Evolutionary conservation across 257 asterid species (phyloP), one percentile per base, ranked within the genome.

Genomic region (Solanum gracilifrons): DNA sequence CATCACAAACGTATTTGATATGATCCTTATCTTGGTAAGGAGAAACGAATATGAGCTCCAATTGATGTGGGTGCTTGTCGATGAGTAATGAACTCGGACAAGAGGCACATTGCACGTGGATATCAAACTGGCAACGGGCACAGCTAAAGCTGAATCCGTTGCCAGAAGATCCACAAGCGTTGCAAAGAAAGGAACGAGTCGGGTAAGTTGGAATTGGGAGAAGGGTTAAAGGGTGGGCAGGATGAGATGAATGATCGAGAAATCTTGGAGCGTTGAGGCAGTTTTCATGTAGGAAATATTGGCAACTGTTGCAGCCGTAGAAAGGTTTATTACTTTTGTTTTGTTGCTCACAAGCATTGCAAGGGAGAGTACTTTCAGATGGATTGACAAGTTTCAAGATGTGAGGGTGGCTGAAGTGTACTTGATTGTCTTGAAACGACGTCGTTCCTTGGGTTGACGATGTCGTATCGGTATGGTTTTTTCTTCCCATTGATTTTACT

Each of bases 371-470:
- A 62, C 12, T 58, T 84, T 89, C 90, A 15, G 89, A 84, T 27
- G 89, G 41, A 43, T 86, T 84, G 1, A 90, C 85, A 1, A 85
- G 89, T 82, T 37, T 82, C 74, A 93, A 48, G 29, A 92, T 91
- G 72, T 93, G 93, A 64, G 93, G 92, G 15, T 93, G 96, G 90
- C 93, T 90, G 88, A 92, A 92, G 55, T 93, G 96, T 48, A 43
- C 10, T 75, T 85, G 35, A 68, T 29, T 27, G 2, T 68, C 74
- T 27, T 68, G 74, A 68, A 13, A 27, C 33, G 20, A 66, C 5
- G 72, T 64, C 32, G 18, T 64, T 5, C 39, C 21, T 9, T 41
- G 86, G 9, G 41, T 37, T 10, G 10, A 37, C 41, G 41, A 37
- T 15, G 82, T 11, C 18, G 73, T 66, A 66, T 12, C 20, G 8